Evolutionary conservation across 768 basidiomycete genomes (phyloP).

Genomic region (Sporobolomyces roseus): DNA sequence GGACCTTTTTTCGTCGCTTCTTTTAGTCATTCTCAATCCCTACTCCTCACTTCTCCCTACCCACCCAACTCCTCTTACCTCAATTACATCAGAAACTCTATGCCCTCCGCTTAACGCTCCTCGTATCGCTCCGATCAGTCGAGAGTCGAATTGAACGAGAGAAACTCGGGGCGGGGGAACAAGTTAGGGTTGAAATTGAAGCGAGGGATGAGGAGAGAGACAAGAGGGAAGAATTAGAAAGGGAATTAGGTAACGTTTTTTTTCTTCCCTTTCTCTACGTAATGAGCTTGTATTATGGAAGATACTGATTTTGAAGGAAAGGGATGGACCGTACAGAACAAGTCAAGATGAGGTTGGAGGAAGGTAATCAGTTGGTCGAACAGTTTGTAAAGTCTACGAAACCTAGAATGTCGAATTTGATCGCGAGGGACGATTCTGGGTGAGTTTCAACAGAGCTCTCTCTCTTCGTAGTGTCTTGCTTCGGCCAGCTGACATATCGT

Average conservation of each 20-base stretch:
- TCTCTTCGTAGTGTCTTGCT: neutral
- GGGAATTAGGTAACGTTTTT: too few relatives aligned
- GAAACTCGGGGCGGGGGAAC: neutral
- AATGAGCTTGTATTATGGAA: too few relatives aligned
- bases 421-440: slow-evolving; percentile 5
- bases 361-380: neutral
- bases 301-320: too few relatives aligned
- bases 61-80: neutral
- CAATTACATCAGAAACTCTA: neutral
- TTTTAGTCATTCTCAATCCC: neutral
- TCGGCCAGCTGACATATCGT: neutral
- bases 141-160: neutral
- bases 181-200: slow-evolving; percentile 6
- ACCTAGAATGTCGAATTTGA: neutral
- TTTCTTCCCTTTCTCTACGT: too few relatives aligned
- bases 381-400: neutral
- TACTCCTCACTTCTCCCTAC: neutral
- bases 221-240: too few relatives aligned
- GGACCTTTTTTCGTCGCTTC: neutral
- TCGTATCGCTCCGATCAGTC: neutral
- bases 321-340: neutral
- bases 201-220: neutral
- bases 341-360: neutral
- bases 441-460: neutral
- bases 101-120: neutral